Percentiles rank a stretch among this genome's conserved stretches.
Evolutionary conservation across 1,284 basidiomycete genomes (phyloP).

Genomic region (Ustilago lituana): DNA sequence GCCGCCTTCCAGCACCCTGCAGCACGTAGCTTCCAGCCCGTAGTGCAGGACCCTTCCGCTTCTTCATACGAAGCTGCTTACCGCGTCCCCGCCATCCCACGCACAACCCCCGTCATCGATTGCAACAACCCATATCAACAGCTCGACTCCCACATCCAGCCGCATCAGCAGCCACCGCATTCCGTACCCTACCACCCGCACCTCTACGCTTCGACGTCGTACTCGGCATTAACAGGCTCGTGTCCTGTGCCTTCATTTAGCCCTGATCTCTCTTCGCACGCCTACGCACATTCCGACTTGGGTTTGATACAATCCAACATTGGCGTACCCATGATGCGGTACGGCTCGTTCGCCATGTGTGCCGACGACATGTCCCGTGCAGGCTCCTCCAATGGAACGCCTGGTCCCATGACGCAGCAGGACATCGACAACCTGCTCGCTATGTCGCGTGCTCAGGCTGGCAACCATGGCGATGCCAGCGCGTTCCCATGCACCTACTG

Average conservation of each 20-base stretch:
- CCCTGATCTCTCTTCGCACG: slow-evolving; percentile 19
- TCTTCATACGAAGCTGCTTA: slow-evolving; percentile 25
- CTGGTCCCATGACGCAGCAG: slow-evolving; percentile 41
- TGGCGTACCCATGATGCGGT: slow-evolving; percentile 39
- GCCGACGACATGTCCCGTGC: slow-evolving; percentile 29
- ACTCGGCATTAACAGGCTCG: slow-evolving; percentile 21
- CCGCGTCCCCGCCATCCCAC: slow-evolving; percentile 28
- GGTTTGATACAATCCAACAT: slow-evolving; percentile 18
- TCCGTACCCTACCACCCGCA: slow-evolving; percentile 13
- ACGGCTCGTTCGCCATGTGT: slow-evolving; percentile 30
- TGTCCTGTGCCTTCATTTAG: slow-evolving; percentile 12
- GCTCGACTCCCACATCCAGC: slow-evolving; percentile 19
- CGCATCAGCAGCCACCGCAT: slow-evolving; percentile 23
- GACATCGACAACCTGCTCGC: slow-evolving; percentile 59
- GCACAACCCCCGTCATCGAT: slow-evolving; percentile 19
- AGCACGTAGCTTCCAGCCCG: slow-evolving; percentile 13
- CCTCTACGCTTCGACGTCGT: slow-evolving; percentile 35
- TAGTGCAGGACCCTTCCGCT: slow-evolving; percentile 16
- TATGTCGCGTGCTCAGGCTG: slow-evolving; percentile 56
- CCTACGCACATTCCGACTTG: slow-evolving; percentile 26
- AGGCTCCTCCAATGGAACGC: slow-evolving; percentile 28
- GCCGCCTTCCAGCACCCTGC: slow-evolving; percentile 24
- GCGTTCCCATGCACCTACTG: slow-evolving; percentile 69
- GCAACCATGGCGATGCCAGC: slow-evolving; percentile 44
- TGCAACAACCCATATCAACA: slow-evolving; percentile 34